phyloP scores from a whole-genome alignment of 345 rosid species.

The Salix exigua region DNA sequence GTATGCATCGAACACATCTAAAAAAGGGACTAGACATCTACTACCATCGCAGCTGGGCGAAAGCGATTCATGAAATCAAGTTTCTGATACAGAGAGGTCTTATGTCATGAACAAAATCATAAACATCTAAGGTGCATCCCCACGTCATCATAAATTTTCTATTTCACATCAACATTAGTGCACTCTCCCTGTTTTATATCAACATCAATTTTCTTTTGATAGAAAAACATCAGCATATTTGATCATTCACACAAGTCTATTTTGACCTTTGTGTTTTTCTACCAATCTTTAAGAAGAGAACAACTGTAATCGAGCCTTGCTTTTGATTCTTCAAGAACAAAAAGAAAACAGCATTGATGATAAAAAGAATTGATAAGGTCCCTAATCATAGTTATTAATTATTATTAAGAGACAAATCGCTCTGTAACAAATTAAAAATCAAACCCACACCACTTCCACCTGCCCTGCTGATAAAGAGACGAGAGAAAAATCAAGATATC shows the following conservation, averaged over 20 bases:
- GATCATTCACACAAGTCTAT: background rate
- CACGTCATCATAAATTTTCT: background rate
- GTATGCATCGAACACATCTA: background rate
- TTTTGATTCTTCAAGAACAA: background rate
- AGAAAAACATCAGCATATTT: slow-evolving; percentile 5
- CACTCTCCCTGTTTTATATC: background rate
- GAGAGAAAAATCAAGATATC: slow-evolving; percentile 14
- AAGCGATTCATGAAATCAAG: background rate
- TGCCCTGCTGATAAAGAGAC: slow-evolving; percentile 17
- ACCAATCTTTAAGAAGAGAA: background rate
- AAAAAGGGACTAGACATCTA: background rate
- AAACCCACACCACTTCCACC: slow-evolving; percentile 32
- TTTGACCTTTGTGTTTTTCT: background rate
- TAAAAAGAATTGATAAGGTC: slow-evolving; percentile 8
- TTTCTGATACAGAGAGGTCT: background rate
- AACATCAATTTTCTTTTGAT: background rate
- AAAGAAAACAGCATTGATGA: background rate
- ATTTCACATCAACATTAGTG: background rate
- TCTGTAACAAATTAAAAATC: slow-evolving; percentile 13
- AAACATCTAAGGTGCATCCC: background rate
- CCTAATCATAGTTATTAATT: slow-evolving; percentile 7
- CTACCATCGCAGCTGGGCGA: background rate
- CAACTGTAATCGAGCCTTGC: background rate
- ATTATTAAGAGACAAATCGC: slow-evolving; percentile 6
- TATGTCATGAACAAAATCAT: background rate